Evolutionary conservation across 2,329 filamentous ascomycete genomes (phyloP).

Genomic region (Curvularia spicifera): DNA sequence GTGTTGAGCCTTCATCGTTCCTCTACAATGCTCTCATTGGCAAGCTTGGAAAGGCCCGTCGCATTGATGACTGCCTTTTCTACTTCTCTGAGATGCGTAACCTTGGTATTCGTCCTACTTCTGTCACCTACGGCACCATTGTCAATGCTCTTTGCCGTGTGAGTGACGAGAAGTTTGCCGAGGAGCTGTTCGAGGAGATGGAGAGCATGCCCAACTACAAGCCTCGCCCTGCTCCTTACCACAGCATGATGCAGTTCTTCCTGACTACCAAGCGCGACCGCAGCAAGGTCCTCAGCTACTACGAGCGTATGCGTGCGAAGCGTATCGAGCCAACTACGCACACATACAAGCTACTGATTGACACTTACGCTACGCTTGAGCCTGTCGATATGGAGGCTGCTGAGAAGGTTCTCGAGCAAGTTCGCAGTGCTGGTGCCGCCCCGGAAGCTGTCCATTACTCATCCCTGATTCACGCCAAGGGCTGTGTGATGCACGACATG

Average conservation of each 20-base stretch:
- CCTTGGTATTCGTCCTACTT: conserved; percentile 91
- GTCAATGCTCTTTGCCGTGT: conserved; percentile 97
- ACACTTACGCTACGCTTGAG: conserved; percentile 92
- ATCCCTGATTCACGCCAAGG: conserved; percentile 92
- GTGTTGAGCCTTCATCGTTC: conserved; percentile 95
- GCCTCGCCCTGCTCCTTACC: conserved; percentile 94
- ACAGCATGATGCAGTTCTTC: conserved; percentile 99
- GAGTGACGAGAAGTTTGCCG: conserved; percentile 95
- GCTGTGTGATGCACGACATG: conserved; percentile 92
- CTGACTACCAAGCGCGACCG: conserved; percentile 96
- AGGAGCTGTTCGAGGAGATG: conserved; percentile 99
- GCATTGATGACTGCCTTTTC: conserved; percentile 96
- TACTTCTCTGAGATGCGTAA: conserved; percentile 98
- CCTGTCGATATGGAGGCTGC: conserved; percentile 88
- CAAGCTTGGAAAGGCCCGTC: conserved; percentile 95
- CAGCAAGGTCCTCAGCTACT: conserved; percentile 90
- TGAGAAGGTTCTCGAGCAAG: conserved; percentile 79
- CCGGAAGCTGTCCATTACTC: conserved; percentile 96
- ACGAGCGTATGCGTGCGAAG: conserved; percentile 88
- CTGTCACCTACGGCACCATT: conserved; percentile 96
- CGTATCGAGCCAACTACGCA: conserved; percentile 91
- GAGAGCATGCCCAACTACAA: conserved; percentile 99
- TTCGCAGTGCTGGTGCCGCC: conserved; percentile 73
- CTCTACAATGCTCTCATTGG: conserved; percentile 98
- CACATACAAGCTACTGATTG: conserved; percentile 96